A percentile compares a stretch with the other conserved stretches of the same genome.
These are phyloP conservation scores for Colletotrichum theobromicola DNA, from an alignment of 2,329 filamentous ascomycete species.

Conservation along the genomic window DNA sequence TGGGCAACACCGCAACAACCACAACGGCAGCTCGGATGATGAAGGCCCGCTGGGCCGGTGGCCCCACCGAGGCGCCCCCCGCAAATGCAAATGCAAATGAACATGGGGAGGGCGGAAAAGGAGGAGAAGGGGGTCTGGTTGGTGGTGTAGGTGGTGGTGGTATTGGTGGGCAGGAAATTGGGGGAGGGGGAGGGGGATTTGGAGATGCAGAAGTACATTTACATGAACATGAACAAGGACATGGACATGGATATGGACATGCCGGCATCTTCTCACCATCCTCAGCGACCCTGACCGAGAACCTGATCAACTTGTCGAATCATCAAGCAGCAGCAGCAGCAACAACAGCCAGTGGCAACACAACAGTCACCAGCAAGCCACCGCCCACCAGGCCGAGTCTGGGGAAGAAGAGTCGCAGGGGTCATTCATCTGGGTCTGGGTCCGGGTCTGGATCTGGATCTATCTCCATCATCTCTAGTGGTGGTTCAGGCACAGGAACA, in stretches of 20 bases:
- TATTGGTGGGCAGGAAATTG: not conserved
- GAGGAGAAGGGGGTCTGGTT: not conserved
- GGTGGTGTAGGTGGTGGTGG: not conserved
- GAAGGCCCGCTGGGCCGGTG: constrained; percentile 24
- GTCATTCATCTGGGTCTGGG: not conserved
- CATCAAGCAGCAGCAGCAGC: not conserved
- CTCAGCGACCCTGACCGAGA: constrained; percentile 12
- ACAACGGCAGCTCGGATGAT: constrained; percentile 22
- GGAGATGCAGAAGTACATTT: constrained; percentile 10
- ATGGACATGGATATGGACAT: not conserved
- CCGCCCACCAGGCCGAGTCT: constrained; percentile 4
- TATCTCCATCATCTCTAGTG: not conserved
- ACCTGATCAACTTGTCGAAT: not conserved
- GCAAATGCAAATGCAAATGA: constrained; percentile 7
- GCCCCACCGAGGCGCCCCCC: constrained; percentile 22
- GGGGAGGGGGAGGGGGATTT: not conserved
- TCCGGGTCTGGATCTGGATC: not conserved
- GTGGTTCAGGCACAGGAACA: not conserved
- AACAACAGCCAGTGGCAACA: not conserved
- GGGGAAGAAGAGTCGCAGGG: constrained; percentile 20
- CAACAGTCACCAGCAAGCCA: not conserved
- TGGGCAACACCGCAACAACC: no score
- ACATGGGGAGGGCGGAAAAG: not conserved
- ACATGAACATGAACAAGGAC: not conserved
- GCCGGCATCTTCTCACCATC: not conserved